Percentiles rank a stretch among this genome's conserved stretches.
phyloP scores from a whole-genome alignment of 2,329 filamentous ascomycete species.

The Tolypocladium cylindrosporum region DNA sequence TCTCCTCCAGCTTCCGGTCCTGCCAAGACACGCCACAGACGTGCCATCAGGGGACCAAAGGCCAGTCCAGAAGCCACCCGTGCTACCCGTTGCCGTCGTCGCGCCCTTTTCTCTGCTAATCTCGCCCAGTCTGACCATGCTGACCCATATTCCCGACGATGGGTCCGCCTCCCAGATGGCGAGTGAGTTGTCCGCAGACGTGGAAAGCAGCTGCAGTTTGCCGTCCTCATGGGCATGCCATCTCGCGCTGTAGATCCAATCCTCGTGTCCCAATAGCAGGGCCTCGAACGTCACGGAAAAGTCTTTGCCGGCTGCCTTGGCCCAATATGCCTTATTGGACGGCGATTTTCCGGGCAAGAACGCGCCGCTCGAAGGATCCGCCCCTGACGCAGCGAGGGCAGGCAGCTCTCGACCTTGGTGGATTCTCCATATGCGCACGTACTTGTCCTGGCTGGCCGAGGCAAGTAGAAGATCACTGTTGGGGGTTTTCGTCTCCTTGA shows the following conservation, averaged over 20 bases:
- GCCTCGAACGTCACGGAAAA: conserved; percentile 90
- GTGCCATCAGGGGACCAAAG: conserved; percentile 76
- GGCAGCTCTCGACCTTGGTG: conserved; percentile 59
- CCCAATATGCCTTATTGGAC: conserved; percentile 79
- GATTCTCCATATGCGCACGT: conserved; percentile 86
- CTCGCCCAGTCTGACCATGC: conserved; percentile 75
- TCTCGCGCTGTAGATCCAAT: conserved; percentile 88
- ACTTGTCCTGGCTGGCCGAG: conserved; percentile 95
- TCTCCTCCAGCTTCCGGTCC: conserved; percentile 86
- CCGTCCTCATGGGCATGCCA: conserved; percentile 51
- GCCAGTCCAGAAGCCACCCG: conserved; percentile 92
- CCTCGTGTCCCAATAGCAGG: conserved; percentile 85
- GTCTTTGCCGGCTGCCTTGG: conserved; percentile 50
- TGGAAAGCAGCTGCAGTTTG: conserved; percentile 67
- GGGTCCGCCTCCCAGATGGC: conserved; percentile 85
- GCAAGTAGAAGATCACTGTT: conserved; percentile 69
- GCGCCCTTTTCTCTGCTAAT: conserved; percentile 93
- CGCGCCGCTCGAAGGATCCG: conserved; percentile 47
- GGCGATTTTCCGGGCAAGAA: conserved; percentile 60
- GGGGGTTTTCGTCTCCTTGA: conserved; percentile 43
- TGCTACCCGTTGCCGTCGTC: conserved; percentile 90
- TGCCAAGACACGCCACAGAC: conserved; percentile 70
- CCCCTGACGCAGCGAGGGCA: conserved; percentile 38
- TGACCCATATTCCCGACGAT: conserved; percentile 83
- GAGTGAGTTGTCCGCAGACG: conserved; percentile 91